Conservation (phyloP, 495 filamentous ascomycete genomes). For the Patellaria atrata region DNA sequence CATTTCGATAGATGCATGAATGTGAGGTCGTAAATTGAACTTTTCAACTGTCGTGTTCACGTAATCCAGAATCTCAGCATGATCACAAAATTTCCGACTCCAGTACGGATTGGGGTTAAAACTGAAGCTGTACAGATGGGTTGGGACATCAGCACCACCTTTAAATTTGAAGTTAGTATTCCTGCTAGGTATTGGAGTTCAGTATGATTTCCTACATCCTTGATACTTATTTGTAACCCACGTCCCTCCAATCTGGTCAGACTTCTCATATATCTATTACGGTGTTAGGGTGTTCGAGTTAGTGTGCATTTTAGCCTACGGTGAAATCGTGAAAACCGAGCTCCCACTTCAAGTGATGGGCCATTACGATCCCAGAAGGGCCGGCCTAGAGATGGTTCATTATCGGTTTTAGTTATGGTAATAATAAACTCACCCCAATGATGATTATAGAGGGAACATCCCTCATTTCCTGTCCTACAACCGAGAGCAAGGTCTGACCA, state of each 20-base stretch:
- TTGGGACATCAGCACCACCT: conserved; percentile 20
- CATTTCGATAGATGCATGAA: conserved; percentile 17
- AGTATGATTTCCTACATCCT: no score
- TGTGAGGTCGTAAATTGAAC: conserved; percentile 22
- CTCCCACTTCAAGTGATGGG: conserved; percentile 18
- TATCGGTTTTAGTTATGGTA: no score
- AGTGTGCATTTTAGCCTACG: not conserved
- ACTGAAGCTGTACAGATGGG: conserved; percentile 23
- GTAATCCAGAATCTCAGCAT: conserved; percentile 23
- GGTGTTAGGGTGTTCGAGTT: not conserved
- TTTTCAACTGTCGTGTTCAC: conserved; percentile 27
- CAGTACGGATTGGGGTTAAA: conserved; percentile 25
- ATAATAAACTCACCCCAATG: no score
- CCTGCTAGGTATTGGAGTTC: no score
- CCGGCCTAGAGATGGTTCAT: no score
- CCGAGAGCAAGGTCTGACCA: no score
- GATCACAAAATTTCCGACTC: conserved; percentile 21
- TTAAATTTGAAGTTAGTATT: no score
- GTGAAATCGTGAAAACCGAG: conserved; percentile 21
- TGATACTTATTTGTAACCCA: conserved; percentile 24
- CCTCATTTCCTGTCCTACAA: no score
- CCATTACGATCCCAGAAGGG: conserved; percentile 21
- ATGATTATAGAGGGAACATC: no score
- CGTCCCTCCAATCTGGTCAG: conserved; percentile 20
- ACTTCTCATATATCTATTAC: conserved; percentile 19